Conservation (phyloP, 2,329 filamentous ascomycete species). For the Cladosporium sp. region DNA sequence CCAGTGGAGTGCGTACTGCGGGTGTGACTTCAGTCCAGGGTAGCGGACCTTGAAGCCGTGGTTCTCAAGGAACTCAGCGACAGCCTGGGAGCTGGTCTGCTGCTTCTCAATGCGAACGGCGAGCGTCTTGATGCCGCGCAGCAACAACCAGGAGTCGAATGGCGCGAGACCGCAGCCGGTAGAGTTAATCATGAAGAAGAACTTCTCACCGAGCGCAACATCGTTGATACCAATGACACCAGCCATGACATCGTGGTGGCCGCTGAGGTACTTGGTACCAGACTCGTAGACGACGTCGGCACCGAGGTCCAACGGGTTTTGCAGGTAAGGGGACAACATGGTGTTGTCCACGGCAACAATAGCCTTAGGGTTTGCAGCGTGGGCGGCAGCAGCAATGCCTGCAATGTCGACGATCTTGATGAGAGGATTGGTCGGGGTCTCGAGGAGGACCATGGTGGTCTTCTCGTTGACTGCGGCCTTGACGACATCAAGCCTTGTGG, state of each 20-base stretch:
- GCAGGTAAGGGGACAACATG: slow-evolving; percentile 94
- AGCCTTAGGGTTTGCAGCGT: slow-evolving; percentile 74
- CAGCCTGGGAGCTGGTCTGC: slow-evolving; percentile 85
- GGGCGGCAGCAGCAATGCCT: slow-evolving; percentile 72
- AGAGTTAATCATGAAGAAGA: slow-evolving; percentile 96
- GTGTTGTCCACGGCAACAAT: slow-evolving; percentile 96
- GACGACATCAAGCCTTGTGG: slow-evolving; percentile 75
- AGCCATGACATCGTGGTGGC: slow-evolving; percentile 98
- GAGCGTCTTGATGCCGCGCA: slow-evolving; percentile 93
- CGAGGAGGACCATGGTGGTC: slow-evolving; percentile 92
- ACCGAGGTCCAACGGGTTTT: slow-evolving; percentile 90
- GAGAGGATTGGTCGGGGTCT: slow-evolving; percentile 94
- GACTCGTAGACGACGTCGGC: slow-evolving; percentile 97
- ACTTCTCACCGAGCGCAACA: slow-evolving; percentile 74
- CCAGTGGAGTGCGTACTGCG: slow-evolving; percentile 95
- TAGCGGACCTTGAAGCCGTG: slow-evolving; percentile 95
- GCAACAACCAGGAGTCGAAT: slow-evolving; percentile 93
- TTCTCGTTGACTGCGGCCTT: slow-evolving; percentile 69
- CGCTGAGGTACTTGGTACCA: slow-evolving; percentile 95
- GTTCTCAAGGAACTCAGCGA: slow-evolving; percentile 87
- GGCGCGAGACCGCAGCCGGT: slow-evolving; percentile 92
- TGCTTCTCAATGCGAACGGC: slow-evolving; percentile 99
- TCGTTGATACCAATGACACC: slow-evolving; percentile 94
- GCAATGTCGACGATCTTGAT: slow-evolving; percentile 97
- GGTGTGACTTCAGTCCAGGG: slow-evolving; percentile 89